Conservation (phyloP, 345 rosid species). For the Pelargonium nanum region DNA sequence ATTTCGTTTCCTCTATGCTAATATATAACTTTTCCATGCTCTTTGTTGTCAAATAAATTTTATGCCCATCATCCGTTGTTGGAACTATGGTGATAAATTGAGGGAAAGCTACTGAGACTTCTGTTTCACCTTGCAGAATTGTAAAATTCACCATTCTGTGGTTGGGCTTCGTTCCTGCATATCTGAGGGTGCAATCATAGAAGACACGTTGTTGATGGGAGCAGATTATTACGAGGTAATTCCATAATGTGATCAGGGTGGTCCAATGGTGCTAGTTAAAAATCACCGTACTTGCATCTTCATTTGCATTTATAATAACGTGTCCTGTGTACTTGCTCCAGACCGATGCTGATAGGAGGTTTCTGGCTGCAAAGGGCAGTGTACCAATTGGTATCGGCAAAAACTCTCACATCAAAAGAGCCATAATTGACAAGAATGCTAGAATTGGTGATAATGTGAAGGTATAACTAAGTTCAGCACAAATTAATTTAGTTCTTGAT, state of each 20-base stretch:
- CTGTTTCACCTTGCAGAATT: conserved; percentile 40
- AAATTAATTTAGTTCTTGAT: neutral
- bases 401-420: conserved; percentile 79
- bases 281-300: too few relatives aligned
- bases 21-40: neutral
- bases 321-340: conserved; percentile 17
- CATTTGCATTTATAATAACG: conserved; percentile 1
- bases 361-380: conserved; percentile 82
- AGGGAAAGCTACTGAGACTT: neutral
- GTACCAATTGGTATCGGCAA: conserved; percentile 85
- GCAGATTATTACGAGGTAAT: conserved; percentile 90
- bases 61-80: too few relatives aligned
- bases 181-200: conserved; percentile 90
- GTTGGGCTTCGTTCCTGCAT: conserved; percentile 94
- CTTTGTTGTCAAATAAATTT: too few relatives aligned
- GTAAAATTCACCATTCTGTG: conserved; percentile 90
- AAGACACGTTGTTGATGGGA: conserved; percentile 87
- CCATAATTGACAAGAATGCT: conserved; percentile 92
- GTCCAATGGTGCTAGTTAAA: neutral
- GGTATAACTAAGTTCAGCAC: conserved; percentile 28
- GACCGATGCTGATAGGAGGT: conserved; percentile 84
- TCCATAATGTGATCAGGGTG: neutral
- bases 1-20: neutral
- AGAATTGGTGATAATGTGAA: conserved; percentile 82
- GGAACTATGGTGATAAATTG: neutral